phyloP scores from a whole-genome alignment of 148 eudicot genomes.

The Cornus kousa region DNA sequence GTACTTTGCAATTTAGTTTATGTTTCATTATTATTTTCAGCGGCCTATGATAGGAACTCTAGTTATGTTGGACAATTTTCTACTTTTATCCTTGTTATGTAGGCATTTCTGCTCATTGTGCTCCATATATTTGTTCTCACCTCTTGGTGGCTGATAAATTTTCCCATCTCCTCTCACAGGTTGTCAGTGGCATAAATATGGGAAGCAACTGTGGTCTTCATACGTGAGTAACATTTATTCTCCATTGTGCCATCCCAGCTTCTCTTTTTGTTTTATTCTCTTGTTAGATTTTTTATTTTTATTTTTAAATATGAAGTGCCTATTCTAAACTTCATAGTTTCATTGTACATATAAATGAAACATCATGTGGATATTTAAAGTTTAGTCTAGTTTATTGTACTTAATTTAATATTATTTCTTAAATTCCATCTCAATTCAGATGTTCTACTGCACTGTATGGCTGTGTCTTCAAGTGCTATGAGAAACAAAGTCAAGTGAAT shows the following conservation, averaged over 20 bases:
- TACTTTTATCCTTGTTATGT: not conserved
- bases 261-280: not conserved
- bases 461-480: not conserved
- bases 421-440: not conserved
- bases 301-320: not conserved
- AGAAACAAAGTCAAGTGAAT: not conserved
- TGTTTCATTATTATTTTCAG: not conserved
- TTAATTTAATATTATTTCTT: not conserved
- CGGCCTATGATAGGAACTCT: no score
- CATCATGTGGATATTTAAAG: not conserved
- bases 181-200: slow-evolving; percentile 93
- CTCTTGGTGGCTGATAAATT: not conserved
- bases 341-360: not conserved
- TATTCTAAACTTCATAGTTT: not conserved
- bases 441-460: not conserved
- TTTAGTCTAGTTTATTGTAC: not conserved
- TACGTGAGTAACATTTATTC: slow-evolving; percentile 52
- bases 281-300: not conserved
- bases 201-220: slow-evolving; percentile 97
- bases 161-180: slow-evolving; percentile 42
- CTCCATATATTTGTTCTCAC: not conserved
- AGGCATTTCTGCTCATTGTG: slow-evolving; percentile 1
- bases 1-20: not conserved
- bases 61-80: not conserved
- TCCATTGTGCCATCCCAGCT: not conserved